Percentiles rank a stretch among this genome's conserved stretches.
These are phyloP conservation scores for Astragalus membranaceus DNA, from an alignment of 306 rosid species.

Conservation along the genomic window DNA sequence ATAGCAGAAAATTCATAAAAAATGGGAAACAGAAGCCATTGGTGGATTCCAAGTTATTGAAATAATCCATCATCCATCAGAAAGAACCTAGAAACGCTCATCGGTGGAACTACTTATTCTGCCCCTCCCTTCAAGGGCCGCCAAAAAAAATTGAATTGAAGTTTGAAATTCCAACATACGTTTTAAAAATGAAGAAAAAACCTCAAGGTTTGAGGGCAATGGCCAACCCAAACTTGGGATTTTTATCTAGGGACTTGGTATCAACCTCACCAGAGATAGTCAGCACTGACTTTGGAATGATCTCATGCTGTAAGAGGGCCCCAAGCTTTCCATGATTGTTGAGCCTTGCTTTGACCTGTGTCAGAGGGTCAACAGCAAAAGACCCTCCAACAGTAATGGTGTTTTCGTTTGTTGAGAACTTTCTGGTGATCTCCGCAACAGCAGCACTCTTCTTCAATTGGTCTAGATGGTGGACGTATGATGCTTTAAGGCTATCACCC, in stretches of 20 bases:
- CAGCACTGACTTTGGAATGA: slow-evolving; percentile 78
- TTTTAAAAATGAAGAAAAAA: slow-evolving; percentile 12
- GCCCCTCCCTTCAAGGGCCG: slow-evolving; percentile 52
- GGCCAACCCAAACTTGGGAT: slow-evolving; percentile 80
- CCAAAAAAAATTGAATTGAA: slow-evolving; percentile 49
- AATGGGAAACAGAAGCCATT: slow-evolving; percentile 17
- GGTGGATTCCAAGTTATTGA: slow-evolving; percentile 23
- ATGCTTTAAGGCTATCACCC: slow-evolving; percentile 79
- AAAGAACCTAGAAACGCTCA: slow-evolving; percentile 28
- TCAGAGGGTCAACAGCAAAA: slow-evolving; percentile 64
- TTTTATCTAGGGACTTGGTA: slow-evolving; percentile 75
- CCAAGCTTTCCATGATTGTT: slow-evolving; percentile 81
- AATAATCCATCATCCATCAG: slow-evolving; percentile 50
- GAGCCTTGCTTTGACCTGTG: slow-evolving; percentile 77
- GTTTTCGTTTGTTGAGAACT: slow-evolving; percentile 82
- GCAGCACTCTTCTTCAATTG: slow-evolving; percentile 65
- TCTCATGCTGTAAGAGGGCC: slow-evolving; percentile 83
- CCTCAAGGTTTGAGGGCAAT: slow-evolving; percentile 85
- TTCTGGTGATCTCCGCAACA: slow-evolving; percentile 69
- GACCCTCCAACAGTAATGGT: slow-evolving; percentile 86
- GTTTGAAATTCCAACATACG: slow-evolving; percentile 18
- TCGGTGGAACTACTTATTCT: slow-evolving; percentile 69
- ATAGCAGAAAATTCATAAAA: slow-evolving; percentile 19
- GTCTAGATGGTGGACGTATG: slow-evolving; percentile 75
- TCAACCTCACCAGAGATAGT: slow-evolving; percentile 91